Base-by-base conservation (phyloP, 495 filamentous ascomycete species). In the Penicillium roqueforti region DNA sequence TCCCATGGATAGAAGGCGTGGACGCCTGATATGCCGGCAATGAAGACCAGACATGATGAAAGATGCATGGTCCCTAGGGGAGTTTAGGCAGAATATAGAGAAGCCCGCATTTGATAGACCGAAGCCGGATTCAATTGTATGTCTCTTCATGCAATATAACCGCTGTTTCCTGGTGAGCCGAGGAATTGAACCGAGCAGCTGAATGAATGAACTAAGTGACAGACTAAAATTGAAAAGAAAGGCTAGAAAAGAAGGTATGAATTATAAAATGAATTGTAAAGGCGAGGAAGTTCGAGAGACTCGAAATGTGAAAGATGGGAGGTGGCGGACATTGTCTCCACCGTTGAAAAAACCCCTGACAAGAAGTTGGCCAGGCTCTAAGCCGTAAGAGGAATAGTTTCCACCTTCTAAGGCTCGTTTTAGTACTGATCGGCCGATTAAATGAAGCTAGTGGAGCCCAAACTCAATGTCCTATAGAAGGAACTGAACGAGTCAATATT, bases 1-100 rank as follows among this genome's bases (percentile, higher is more conserved):
- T 62, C 57, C 53, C 63, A 73, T 20, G 70, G 70, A 47, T 67
- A 73, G 31, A 73, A 73, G 54, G 70, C 70, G 23, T 59, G 57
- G 5, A 66, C 69, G 48, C 59, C 47, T 2, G 59, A 62, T 5
- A 68, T 50, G 49, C 55, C 55, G 46, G 66, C 59, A 50, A 65
- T 47, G 49, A 68, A 40, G 22, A 40, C 43, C 59, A 72, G 55
- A 39, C 58, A 67, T 66, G 63, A 48, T 59, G 68, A 66, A 44
- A 68, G 55, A 68, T 54, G 68, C 71, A 74, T 74, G 61, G 67
- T 70, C 65, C 66, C 19, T 25, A 10, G 31, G 54, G 32, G 63
- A 60, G 64, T 63, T 61, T 67, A 66, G 23, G 39, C 26, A 31
- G 44, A 29, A 39, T n/a, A 47, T 11, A 16, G 39, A 29, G 8